These are phyloP conservation scores for Russula brevipes DNA, from an alignment of 768 basidiomycete genomes.

Conservation along the genomic window DNA sequence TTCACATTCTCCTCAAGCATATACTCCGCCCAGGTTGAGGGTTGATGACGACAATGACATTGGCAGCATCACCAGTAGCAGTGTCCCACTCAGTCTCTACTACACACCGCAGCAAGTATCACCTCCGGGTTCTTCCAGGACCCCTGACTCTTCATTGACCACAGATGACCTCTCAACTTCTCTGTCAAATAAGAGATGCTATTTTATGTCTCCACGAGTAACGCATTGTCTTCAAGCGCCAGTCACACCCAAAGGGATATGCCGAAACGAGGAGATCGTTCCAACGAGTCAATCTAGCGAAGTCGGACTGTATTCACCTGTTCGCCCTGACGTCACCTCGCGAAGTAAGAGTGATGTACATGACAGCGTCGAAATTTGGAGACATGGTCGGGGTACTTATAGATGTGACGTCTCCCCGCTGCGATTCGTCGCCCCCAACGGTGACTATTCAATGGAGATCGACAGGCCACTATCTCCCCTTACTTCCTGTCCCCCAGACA, in stretches of 20 bases:
- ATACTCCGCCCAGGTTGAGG: constrained; percentile 18
- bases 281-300: constrained; percentile 21
- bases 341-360: neutral
- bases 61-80: constrained; percentile 11
- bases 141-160: neutral
- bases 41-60: constrained; percentile 4
- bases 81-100: constrained; percentile 22
- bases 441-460: constrained; percentile 15
- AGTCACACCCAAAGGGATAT: constrained; percentile 5
- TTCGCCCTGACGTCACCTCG: neutral
- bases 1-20: neutral
- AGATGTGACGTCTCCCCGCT: constrained; percentile 4
- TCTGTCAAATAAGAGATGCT: constrained; percentile 6
- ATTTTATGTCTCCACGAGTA: neutral
- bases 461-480: constrained; percentile 16
- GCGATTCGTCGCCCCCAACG: neutral
- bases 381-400: constrained; percentile 15
- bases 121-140: neutral
- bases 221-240: neutral
- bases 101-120: constrained; percentile 3
- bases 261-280: constrained; percentile 6
- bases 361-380: constrained; percentile 20
- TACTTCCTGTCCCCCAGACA: constrained; percentile 6
- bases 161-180: neutral
- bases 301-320: constrained; percentile 17